Base-by-base conservation (phyloP, 1,139 yeast species). In the Magnusiomyces tetraspermus region DNA sequence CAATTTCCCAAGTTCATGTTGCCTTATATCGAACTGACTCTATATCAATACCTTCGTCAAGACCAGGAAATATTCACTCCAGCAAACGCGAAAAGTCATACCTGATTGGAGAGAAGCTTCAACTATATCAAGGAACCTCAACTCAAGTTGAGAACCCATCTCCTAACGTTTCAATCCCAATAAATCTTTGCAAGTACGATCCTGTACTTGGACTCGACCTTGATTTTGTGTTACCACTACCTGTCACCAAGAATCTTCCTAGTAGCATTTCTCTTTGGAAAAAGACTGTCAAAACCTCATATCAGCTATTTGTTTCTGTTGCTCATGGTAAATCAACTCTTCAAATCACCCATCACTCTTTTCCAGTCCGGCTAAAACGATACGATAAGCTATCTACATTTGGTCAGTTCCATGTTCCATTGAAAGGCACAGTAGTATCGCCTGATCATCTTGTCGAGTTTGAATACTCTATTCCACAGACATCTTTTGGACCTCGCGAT, bases 401-500 rank as follows among this genome's bases (percentile, higher is more conserved):
- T 59, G 70, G 72, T 10, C 62, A 66, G 11, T 71, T 58, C 58
- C 62, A 64, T 23, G 62, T 65, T 30, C 71, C 73, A 1, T 46
- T 66, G 1, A 57, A 59, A 13, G 60, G 63, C 43, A 59, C 60
- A 3, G 59, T 60, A 1, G 56, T 61, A 15, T 67, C 72, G 4
- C 57, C 65, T 2, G 74, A 72, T 53, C 74, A 71, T 50, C 57
- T 70, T 8, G 71, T 68, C 4, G 61, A 63, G 15, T 58, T 71
- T 8, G 69, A 68, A 43, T 68, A 66, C 53, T 61, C 68, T 5
- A 55, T 70, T 10, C 69, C 71, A 0, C 60, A 62, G 13, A 60
- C 71, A 0, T 69, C 73, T 2, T 70, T 63, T 54, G 75, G 75
- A 2, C 75, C 75, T 0, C 62, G 69, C 15, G 75, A 71, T 53